Evolutionary conservation across 148 eudicot genomes (phyloP), one percentile per base, ranked within the genome.

Genomic region (Amaranthus palmeri): DNA sequence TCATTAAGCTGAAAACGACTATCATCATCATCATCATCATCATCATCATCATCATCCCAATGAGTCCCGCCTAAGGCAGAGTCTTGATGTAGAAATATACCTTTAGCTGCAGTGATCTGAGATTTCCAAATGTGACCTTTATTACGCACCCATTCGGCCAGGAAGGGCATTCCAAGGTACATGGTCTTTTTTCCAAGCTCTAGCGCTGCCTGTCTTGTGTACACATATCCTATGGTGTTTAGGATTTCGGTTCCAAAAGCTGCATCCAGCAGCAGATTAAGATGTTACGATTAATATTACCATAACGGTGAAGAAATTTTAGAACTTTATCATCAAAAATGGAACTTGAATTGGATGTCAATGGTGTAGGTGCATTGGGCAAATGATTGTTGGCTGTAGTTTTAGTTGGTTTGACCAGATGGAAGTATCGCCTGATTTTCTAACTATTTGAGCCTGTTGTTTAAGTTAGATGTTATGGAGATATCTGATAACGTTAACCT

Each of bases 81-180:
- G 36, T 25, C 36, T 25, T 25, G 36, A 10, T 47, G 41, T 4
- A 48, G 48, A 9, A 25, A 6, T n/a, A 7, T 85, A 93, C 98
- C 97, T 83, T 85, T 95, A 12, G 98, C 97, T 69, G 98, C 97
- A 63, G 96, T 91, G 2, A 95, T 74, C 67, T 95, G 98, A 70
- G 98, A 89, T 45, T 89, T 91, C 96, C 96, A 89, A 70, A 95
- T 79, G 68, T 91, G 98, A 17, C 98, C 98, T 81, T 89, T 91
- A 15, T 80, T 91, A 3, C 98, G 91, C 43, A 88, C 97, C 98
- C 98, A 91, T 74, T 95, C 97, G 3, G 98, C 95, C 72, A 95
- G 43, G 43, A 95, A 95, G 57, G 98, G 97, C 57, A 95, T 87
- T 3, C 98, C 96, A 17, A 95, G 85, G 76, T 89, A 95, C 65